Percentiles rank a stretch among this genome's conserved stretches.
These are phyloP conservation scores for Phanerochaete sordida DNA, from an alignment of 768 basidiomycete genomes.

Conservation along the genomic window DNA sequence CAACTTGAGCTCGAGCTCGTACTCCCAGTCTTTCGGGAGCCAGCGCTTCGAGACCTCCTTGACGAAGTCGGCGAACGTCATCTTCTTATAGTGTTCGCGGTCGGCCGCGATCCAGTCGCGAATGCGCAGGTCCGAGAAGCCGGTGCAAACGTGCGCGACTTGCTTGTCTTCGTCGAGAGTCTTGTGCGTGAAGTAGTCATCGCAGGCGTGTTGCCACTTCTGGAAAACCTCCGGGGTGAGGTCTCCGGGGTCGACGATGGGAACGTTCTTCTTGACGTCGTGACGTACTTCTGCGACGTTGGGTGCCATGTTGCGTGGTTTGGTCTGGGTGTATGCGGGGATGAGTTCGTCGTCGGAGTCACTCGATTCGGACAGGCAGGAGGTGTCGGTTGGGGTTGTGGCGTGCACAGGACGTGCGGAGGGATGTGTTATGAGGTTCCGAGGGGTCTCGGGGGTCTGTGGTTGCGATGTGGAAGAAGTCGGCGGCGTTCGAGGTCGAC, in stretches of 20 bases:
- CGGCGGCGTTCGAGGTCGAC: too few relatives aligned
- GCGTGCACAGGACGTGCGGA: too few relatives aligned
- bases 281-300: not conserved
- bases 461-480: too few relatives aligned
- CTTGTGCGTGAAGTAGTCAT: not conserved
- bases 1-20: not conserved
- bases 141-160: not conserved
- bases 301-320: too few relatives aligned
- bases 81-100: not conserved
- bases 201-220: not conserved
- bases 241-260: not conserved
- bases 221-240: not conserved
- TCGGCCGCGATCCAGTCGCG: not conserved
- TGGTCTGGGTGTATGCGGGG: too few relatives aligned
- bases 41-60: not conserved
- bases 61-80: not conserved
- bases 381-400: too few relatives aligned
- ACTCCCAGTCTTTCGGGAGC: slow-evolving; percentile 1
- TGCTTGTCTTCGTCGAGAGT: not conserved
- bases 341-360: too few relatives aligned
- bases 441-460: too few relatives aligned
- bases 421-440: too few relatives aligned
- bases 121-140: not conserved
- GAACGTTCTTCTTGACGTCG: not conserved
- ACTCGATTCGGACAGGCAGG: too few relatives aligned